Conservation (phyloP, 768 basidiomycete species). For the Mrakia hoshinonis region DNA sequence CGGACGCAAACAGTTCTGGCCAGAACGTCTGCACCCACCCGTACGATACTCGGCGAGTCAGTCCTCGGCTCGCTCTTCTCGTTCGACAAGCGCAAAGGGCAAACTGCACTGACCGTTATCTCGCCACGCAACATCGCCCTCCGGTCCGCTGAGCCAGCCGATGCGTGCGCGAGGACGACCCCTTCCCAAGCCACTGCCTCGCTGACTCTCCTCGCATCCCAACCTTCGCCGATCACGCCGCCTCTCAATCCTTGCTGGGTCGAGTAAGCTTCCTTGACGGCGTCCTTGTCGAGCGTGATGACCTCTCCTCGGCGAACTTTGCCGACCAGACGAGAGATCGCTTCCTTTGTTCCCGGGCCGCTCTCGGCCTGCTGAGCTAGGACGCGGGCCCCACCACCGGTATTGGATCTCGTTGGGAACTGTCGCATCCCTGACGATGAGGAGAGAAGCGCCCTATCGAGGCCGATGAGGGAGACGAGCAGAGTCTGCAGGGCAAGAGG, state of each 20-base stretch:
- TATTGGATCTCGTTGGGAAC: neutral
- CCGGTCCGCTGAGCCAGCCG: neutral
- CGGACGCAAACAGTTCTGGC: neutral
- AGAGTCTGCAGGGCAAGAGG: neutral
- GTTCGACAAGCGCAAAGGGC: neutral
- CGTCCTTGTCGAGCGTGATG: neutral
- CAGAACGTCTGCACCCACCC: neutral
- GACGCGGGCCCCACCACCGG: neutral
- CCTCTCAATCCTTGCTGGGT: too few species aligned
- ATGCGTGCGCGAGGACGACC: neutral
- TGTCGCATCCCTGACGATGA: neutral
- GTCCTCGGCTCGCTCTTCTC: neutral
- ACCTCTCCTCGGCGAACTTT: neutral
- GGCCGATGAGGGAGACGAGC: neutral
- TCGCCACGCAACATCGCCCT: neutral
- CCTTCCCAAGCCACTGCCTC: neutral
- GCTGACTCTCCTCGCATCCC: neutral
- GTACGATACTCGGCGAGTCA: neutral
- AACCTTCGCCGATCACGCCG: neutral
- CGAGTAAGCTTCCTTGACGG: neutral
- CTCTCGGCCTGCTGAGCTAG: too few species aligned
- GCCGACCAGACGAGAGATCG: neutral
- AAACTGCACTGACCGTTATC: neutral
- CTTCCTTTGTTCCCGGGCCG: neutral
- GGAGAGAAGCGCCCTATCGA: neutral